Conservation (phyloP, 2,329 filamentous ascomycete species). For the Penicillium thymicola region DNA sequence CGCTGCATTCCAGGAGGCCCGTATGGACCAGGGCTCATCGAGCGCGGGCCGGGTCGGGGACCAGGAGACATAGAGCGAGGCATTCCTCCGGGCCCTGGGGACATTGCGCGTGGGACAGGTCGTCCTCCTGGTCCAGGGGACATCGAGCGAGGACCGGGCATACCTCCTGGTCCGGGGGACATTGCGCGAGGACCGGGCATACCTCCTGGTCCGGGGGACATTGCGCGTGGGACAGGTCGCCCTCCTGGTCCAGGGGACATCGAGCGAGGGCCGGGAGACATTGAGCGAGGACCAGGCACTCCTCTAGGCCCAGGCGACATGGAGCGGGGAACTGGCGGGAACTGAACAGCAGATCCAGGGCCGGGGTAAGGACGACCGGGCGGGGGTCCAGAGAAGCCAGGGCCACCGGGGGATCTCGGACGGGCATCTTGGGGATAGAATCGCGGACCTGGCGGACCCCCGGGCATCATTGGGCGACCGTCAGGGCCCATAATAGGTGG, state of each 20-base stretch:
- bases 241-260: constrained; percentile 35
- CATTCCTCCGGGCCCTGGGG: constrained; percentile 25
- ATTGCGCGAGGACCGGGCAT: constrained; percentile 28
- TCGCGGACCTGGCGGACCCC: constrained; percentile 30
- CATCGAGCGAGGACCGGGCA: constrained; percentile 30
- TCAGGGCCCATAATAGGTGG: constrained; percentile 36
- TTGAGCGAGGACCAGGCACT: constrained; percentile 28
- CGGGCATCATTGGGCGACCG: constrained; percentile 27
- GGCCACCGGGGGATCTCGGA: constrained; percentile 45
- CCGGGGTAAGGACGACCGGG: constrained; percentile 24
- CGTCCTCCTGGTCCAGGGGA: constrained; percentile 30
- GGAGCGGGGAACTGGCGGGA: constrained; percentile 36
- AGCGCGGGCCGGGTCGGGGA: constrained; percentile 35
- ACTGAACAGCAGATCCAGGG: constrained; percentile 29
- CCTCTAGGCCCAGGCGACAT: constrained; percentile 35
- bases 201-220: constrained; percentile 28
- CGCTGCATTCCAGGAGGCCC: constrained; percentile 41
- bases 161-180: constrained; percentile 31
- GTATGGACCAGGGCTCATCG: constrained; percentile 44
- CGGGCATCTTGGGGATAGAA: constrained; percentile 38
- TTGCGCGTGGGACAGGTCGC: constrained; percentile 28
- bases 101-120: constrained; percentile 37
- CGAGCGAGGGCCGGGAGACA: constrained; percentile 30
- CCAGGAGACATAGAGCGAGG: constrained; percentile 30
- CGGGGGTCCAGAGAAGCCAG: constrained; percentile 29